Conservation (phyloP, 148 eudicot species). For the Arbutus unedo region DNA sequence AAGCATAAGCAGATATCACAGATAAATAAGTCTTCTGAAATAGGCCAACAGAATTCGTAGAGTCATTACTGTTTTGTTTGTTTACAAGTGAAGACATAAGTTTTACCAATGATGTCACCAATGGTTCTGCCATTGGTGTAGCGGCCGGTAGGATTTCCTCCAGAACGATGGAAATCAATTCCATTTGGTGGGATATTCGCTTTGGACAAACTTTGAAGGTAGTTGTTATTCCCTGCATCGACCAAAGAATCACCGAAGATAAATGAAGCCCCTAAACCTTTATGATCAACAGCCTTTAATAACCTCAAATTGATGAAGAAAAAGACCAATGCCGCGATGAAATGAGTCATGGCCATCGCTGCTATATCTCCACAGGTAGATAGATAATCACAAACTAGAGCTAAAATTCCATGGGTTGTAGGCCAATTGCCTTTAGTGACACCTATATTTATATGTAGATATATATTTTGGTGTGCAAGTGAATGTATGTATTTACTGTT, state of each 20-base stretch:
- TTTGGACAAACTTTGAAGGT: conserved; percentile 59
- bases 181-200: conserved; percentile 78
- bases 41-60: background rate
- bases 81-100: background rate
- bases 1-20: too few relatives aligned
- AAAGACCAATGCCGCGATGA: conserved; percentile 19
- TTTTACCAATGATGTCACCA: conserved; percentile 78
- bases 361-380: conserved; percentile 9
- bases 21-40: background rate
- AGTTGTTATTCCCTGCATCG: conserved; percentile 92
- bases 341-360: conserved; percentile 26
- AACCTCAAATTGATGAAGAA: conserved; percentile 19
- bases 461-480: background rate
- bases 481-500: background rate
- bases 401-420: background rate
- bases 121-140: conserved; percentile 91
- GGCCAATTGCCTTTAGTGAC: background rate
- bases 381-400: background rate
- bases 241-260: conserved; percentile 93
- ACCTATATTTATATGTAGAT: background rate
- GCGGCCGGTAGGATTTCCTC: conserved; percentile 82
- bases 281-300: conserved; percentile 22
- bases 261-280: conserved; percentile 59
- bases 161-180: conserved; percentile 75
- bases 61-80: background rate